Evolutionary conservation across 257 asterid species (phyloP).

Genomic region (Nicotiana tabacum): DNA sequence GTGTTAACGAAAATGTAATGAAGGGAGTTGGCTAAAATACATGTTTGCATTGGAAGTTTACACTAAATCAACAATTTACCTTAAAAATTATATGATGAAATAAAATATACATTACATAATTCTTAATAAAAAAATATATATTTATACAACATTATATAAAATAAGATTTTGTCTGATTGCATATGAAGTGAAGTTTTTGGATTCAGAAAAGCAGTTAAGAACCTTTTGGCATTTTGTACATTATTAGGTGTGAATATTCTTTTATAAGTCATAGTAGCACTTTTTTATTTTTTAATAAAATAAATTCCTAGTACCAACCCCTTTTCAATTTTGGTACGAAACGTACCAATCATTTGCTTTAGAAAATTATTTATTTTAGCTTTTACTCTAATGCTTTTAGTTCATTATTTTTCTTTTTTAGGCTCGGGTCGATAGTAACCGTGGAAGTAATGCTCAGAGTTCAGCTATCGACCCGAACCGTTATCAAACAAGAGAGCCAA

Average conservation of each 20-base stretch:
- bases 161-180: conserved; percentile 9
- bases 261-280: background rate
- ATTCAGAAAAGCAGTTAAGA: background rate
- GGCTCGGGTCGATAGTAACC: no score
- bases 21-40: no score
- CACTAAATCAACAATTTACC: no score
- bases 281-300: background rate
- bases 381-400: background rate
- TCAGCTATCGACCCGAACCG: no score
- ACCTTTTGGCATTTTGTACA: conserved; percentile 1
- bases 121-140: no score
- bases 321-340: background rate
- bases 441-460: no score
- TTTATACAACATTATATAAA: background rate
- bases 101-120: no score
- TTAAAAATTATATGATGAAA: no score
- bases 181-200: conserved; percentile 1
- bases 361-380: background rate
- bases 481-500: no score
- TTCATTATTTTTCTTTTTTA: no score
- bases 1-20: no score
- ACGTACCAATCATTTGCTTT: background rate
- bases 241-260: background rate
- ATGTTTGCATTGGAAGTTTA: no score
- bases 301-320: background rate